Percentiles rank a stretch among this genome's conserved stretches.
Evolutionary conservation across 2,329 filamentous ascomycete species (phyloP).

Genomic region (Clonostachys byssicola): DNA sequence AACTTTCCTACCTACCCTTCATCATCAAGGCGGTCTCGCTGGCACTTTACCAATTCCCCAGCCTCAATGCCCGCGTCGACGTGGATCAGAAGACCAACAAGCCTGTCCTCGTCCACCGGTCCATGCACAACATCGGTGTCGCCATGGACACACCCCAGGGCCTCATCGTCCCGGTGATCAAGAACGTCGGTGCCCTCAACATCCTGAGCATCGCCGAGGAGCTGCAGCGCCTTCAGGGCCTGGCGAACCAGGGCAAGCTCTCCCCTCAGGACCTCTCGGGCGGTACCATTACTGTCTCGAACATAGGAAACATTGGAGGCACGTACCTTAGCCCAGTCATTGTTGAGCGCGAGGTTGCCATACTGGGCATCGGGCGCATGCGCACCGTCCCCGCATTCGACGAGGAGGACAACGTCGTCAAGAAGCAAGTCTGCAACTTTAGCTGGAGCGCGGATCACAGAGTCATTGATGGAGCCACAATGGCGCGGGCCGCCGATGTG

Average conservation of each 20-base stretch:
- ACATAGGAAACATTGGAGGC: constrained; percentile 92
- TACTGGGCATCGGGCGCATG: constrained; percentile 82
- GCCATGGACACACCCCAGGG: constrained; percentile 92
- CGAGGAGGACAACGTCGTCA: constrained; percentile 55
- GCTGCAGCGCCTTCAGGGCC: constrained; percentile 66
- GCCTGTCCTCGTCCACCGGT: constrained; percentile 72
- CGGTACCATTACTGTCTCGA: constrained; percentile 92
- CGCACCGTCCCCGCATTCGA: constrained; percentile 78
- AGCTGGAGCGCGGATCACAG: constrained; percentile 97
- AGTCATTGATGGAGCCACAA: constrained; percentile 90
- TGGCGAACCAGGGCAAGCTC: constrained; percentile 73
- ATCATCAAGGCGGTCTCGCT: constrained; percentile 93
- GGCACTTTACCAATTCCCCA: constrained; percentile 74
- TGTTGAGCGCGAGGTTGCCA: constrained; percentile 85
- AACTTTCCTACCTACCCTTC: constrained; percentile 89
- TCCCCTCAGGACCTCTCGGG: constrained; percentile 71
- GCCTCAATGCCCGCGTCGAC: constrained; percentile 85
- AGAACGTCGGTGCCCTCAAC: constrained; percentile 72
- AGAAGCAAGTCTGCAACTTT: constrained; percentile 80
- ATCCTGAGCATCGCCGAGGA: constrained; percentile 76
- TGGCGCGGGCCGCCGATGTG: constrained; percentile 83
- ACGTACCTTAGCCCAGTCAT: constrained; percentile 90
- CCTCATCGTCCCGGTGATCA: constrained; percentile 87
- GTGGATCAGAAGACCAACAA: constrained; percentile 48
- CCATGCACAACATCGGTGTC: constrained; percentile 89